Base-by-base conservation (phyloP, 306 rosid genomes). In the Senna tora region DNA sequence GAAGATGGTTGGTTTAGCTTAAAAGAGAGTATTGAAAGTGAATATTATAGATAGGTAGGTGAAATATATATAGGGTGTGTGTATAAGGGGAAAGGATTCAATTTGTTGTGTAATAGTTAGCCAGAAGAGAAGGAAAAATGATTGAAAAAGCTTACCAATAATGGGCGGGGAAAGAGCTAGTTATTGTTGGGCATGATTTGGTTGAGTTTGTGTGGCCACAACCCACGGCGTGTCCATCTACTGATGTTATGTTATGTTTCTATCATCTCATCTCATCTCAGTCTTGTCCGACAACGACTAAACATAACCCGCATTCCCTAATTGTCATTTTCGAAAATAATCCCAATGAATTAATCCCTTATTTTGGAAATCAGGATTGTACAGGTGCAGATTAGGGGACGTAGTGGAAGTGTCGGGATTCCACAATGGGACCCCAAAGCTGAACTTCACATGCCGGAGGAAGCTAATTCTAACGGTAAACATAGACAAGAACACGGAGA, bases 401-500 rank as follows among this genome's bases (percentile, higher is more conserved):
- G 92, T 93, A 49, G 98, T 93, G 79, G 98, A 93, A 85, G 98
- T 93, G 72, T 85, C 66, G 0, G 94, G 89, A 0, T 93, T 91
- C 72, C 87, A 91, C 87, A 86, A 77, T 5, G 85, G 89, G 57
- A 87, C 92, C 17, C 98, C 98, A 33, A 93, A 93, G 70, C 47
- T 93, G 65, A 91, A 69, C 76, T 93, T 93, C 36, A 69, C 87
- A 25, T 91, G 91, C 89, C 79, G 98, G 73, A 86, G 96, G 59
- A 91, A 91, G 74, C 84, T 93, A 19, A 73, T 93, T 0, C 59
- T 93, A 51, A 89, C 91, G 1, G 66, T 93, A 38, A 93, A 93
- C 30, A 86, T 91, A 22, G 98, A 93, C 91, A 93, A 93, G 71
- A 93, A 91, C 71, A 91, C 97, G 0, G 98, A 93, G 78, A 89